These are phyloP conservation scores for Mucor mucedo DNA, from an alignment of 371 early-diverging fungal genomes.

Conservation along the genomic window DNA sequence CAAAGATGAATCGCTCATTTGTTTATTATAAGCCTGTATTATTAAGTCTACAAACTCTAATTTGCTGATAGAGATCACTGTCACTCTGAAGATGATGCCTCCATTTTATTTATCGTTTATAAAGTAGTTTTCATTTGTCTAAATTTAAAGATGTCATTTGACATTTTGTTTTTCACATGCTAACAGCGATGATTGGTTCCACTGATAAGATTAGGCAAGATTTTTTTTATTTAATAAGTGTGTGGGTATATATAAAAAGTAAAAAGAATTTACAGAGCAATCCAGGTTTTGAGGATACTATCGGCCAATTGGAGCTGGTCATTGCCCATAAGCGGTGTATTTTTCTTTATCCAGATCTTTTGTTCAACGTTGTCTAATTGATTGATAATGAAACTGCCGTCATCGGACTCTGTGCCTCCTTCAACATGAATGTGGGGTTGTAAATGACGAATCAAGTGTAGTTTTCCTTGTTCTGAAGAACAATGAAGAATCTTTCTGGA, in stretches of 20 bases:
- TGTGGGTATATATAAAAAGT: neutral
- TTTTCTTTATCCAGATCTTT: constrained; percentile 38
- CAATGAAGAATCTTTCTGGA: constrained; percentile 37
- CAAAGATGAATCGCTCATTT: too few species aligned
- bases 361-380: constrained; percentile 30
- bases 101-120: too few species aligned
- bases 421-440: constrained; percentile 48
- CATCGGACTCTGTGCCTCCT: constrained; percentile 52
- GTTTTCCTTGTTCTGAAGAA: constrained; percentile 46
- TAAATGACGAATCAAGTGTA: constrained; percentile 46
- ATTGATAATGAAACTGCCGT: constrained; percentile 44
- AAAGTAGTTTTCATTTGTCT: too few species aligned
- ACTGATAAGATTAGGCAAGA: neutral
- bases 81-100: too few species aligned
- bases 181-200: too few species aligned
- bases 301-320: neutral
- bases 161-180: too few species aligned
- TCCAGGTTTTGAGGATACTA: neutral
- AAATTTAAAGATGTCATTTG: too few species aligned
- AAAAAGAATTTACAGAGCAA: neutral
- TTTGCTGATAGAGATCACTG: too few species aligned
- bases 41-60: too few species aligned
- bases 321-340: too few species aligned
- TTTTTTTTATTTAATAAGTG: neutral
- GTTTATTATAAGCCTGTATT: too few species aligned